Evolutionary conservation across 768 basidiomycete genomes (phyloP).

Genomic region (Serendipita vermifera): DNA sequence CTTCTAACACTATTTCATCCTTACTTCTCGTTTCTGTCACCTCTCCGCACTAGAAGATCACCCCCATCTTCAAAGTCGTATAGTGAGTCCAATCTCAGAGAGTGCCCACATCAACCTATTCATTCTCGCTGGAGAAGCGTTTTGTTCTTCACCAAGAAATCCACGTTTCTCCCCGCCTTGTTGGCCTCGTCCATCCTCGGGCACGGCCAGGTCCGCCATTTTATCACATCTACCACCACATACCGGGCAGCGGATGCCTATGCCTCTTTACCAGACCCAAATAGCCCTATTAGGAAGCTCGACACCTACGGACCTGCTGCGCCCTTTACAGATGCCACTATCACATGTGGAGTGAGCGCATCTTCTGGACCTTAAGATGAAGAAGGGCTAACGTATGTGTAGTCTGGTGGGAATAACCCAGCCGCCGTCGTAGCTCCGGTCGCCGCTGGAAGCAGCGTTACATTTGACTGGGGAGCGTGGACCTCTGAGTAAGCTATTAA

Average conservation of each 20-base stretch:
- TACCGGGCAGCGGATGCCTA: slow-evolving; percentile 14
- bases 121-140: no score
- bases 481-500: slow-evolving; percentile 9
- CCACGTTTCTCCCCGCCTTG: no score
- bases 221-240: slow-evolving; percentile 12
- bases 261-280: slow-evolving; percentile 9
- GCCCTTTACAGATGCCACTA: slow-evolving; percentile 9
- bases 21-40: no score
- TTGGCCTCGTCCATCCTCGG: not conserved
- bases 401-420: slow-evolving; percentile 14
- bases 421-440: slow-evolving; percentile 7
- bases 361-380: not conserved
- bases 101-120: no score
- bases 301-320: slow-evolving; percentile 11
- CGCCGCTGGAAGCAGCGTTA: slow-evolving; percentile 12
- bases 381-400: not conserved
- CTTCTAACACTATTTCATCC: no score
- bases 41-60: no score
- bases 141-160: no score
- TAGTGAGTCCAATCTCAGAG: no score
- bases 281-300: slow-evolving; percentile 13
- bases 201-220: slow-evolving; percentile 12
- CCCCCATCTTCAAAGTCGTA: no score
- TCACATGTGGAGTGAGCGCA: slow-evolving; percentile 12
- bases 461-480: slow-evolving; percentile 14